These are phyloP conservation scores for Aureobasidium subglaciale DNA, from an alignment of 2,329 filamentous ascomycete species.

Conservation along the genomic window DNA sequence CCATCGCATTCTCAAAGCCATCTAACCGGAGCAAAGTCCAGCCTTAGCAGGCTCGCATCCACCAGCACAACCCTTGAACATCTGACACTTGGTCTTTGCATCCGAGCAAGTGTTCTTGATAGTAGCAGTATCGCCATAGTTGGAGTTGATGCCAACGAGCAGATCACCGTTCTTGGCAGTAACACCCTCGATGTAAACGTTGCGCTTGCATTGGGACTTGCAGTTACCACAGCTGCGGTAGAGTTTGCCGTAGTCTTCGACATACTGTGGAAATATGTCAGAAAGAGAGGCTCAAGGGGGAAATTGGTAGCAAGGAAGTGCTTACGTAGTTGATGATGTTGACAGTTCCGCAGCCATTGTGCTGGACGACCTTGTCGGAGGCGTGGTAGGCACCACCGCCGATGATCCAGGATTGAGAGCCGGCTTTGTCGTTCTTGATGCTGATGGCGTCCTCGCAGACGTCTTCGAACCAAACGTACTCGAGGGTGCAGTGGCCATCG, in stretches of 20 bases:
- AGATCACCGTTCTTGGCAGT: slow-evolving; percentile 36
- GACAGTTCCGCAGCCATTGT: slow-evolving; percentile 37
- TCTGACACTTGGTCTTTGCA: slow-evolving; percentile 24
- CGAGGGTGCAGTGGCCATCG: slow-evolving; percentile 40
- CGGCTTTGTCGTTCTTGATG: slow-evolving; percentile 24
- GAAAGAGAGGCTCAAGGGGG: not conserved
- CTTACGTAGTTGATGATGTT: slow-evolving; percentile 32
- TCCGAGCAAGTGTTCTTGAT: slow-evolving; percentile 33
- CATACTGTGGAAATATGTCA: slow-evolving; percentile 18
- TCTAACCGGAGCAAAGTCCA: slow-evolving; percentile 22
- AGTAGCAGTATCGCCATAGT: slow-evolving; percentile 42
- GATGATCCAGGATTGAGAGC: slow-evolving; percentile 18
- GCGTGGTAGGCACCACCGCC: slow-evolving; percentile 33
- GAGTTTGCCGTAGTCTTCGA: slow-evolving; percentile 43
- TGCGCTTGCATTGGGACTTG: slow-evolving; percentile 33
- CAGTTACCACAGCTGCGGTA: slow-evolving; percentile 47
- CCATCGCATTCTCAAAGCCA: too few species aligned
- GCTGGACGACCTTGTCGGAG: slow-evolving; percentile 37
- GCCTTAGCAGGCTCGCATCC: slow-evolving; percentile 26
- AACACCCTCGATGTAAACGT: slow-evolving; percentile 40
- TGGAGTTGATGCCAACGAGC: slow-evolving; percentile 45
- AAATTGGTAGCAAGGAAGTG: slow-evolving; percentile 13
- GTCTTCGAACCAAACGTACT: slow-evolving; percentile 44
- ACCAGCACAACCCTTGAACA: slow-evolving; percentile 25
- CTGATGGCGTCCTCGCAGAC: slow-evolving; percentile 36